These are phyloP conservation scores for Talaromyces nanjingensis DNA, from an alignment of 495 filamentous ascomycete genomes.

Conservation along the genomic window DNA sequence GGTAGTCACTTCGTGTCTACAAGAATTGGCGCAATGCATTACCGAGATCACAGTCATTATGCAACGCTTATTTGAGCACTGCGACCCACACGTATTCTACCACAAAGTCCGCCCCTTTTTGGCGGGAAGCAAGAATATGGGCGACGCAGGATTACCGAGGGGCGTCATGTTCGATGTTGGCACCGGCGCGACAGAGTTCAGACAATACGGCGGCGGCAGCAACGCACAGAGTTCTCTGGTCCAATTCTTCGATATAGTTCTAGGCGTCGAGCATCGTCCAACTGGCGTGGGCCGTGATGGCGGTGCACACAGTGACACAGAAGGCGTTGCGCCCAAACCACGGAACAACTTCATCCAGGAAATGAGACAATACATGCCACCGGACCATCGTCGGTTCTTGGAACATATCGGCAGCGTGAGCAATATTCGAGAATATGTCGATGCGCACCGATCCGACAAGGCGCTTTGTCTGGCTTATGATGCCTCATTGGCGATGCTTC, in stretches of 20 bases:
- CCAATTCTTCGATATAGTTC: slow-evolving; percentile 89
- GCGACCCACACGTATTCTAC: slow-evolving; percentile 91
- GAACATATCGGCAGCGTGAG: slow-evolving; percentile 70
- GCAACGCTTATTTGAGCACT: slow-evolving; percentile 83
- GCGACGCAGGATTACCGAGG: slow-evolving; percentile 76
- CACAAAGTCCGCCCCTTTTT: slow-evolving; percentile 89
- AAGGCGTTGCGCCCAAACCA: slow-evolving; percentile 48
- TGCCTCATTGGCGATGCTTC: slow-evolving; percentile 83
- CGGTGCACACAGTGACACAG: slow-evolving; percentile 24
- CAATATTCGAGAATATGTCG: slow-evolving; percentile 84
- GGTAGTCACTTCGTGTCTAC: slow-evolving; percentile 68
- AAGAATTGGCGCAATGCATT: slow-evolving; percentile 73
- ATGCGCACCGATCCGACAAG: slow-evolving; percentile 51
- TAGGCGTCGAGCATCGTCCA: slow-evolving; percentile 85
- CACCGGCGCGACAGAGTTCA: slow-evolving; percentile 54
- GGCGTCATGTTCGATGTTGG: slow-evolving; percentile 85
- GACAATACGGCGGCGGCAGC: slow-evolving; percentile 81
- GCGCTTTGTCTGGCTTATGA: slow-evolving; percentile 77
- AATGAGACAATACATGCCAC: slow-evolving; percentile 97
- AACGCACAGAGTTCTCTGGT: slow-evolving; percentile 94
- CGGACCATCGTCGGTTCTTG: slow-evolving; percentile 82
- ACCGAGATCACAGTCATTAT: slow-evolving; percentile 74
- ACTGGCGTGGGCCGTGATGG: slow-evolving; percentile 61
- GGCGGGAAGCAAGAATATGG: slow-evolving; percentile 96
- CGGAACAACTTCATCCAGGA: slow-evolving; percentile 90